Percentiles rank a stretch among this genome's conserved stretches.
These are phyloP conservation scores for Heterobasidion irregulare DNA, from an alignment of 1,284 basidiomycete species.

Conservation along the genomic window DNA sequence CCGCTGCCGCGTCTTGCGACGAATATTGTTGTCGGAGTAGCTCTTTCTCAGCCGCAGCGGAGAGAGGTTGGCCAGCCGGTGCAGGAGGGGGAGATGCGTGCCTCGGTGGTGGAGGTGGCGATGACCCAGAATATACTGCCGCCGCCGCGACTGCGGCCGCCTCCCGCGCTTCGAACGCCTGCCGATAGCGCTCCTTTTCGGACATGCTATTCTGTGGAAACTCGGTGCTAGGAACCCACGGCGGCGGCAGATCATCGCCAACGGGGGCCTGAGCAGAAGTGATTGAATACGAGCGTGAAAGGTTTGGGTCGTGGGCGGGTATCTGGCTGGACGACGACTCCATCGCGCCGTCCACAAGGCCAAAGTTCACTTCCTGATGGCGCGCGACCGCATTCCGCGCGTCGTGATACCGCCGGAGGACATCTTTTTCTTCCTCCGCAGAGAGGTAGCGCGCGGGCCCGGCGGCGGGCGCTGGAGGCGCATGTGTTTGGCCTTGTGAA, in stretches of 20 bases:
- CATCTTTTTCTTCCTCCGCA: conserved; percentile 55
- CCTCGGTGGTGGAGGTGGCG: conserved; percentile 2
- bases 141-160: conserved; percentile 28
- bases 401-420: conserved; percentile 55
- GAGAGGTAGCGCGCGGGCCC: conserved; percentile 18
- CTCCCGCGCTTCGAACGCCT: conserved; percentile 58
- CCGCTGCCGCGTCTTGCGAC: conserved; percentile 9
- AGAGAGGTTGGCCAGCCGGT: conserved; percentile 1
- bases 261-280: conserved; percentile 2
- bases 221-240: conserved; percentile 12
- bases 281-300: conserved; percentile 9
- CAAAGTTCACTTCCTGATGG: conserved; percentile 29
- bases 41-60: conserved; percentile 3
- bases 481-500: neutral
- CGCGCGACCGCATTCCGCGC: conserved; percentile 64
- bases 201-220: conserved; percentile 14
- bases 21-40: conserved; percentile 1
- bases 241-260: conserved; percentile 12
- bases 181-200: conserved; percentile 39
- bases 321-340: conserved; percentile 5
- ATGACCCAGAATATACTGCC: conserved; percentile 5
- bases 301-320: conserved; percentile 23
- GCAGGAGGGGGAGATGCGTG: conserved; percentile 6
- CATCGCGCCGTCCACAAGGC: conserved; percentile 15
- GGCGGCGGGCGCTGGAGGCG: neutral